A percentile compares a stretch with the other conserved stretches of the same genome.
Conservation (phyloP, 495 filamentous ascomycete genomes). For the Talaromyces proteolyticus region DNA sequence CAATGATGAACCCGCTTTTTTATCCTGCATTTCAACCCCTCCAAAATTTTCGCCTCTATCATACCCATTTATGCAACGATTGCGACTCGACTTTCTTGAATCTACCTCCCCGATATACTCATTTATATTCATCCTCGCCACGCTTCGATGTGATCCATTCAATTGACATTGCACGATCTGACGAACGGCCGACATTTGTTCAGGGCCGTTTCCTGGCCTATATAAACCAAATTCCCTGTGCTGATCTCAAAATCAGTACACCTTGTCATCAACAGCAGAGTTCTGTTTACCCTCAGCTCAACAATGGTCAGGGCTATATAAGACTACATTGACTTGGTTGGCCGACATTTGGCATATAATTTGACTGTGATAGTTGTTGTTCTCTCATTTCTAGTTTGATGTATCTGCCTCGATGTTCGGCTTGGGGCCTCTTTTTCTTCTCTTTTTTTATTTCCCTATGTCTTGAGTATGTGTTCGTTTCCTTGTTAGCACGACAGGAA, state of each 20-base stretch:
- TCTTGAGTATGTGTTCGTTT: constrained; percentile 6
- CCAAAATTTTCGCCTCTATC: not conserved
- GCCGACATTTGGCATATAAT: not conserved
- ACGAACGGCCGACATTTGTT: constrained; percentile 15
- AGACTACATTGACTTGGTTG: not conserved
- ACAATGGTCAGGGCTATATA: not conserved
- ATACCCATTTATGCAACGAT: constrained; percentile 6
- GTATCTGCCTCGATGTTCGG: constrained; percentile 19
- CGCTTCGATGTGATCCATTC: constrained; percentile 8
- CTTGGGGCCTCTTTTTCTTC: constrained; percentile 22
- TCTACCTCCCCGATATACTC: not conserved
- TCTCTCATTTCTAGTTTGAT: constrained; percentile 36
- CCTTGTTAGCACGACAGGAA: not conserved
- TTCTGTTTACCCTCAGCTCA: not conserved
- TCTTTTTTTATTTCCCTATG: constrained; percentile 11
- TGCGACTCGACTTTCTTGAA: not conserved
- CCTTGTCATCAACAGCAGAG: not conserved
- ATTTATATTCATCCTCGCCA: not conserved
- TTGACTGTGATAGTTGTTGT: constrained; percentile 23
- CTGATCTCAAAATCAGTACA: not conserved
- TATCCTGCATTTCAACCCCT: not conserved
- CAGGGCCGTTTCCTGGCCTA: no score
- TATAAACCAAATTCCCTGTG: no score
- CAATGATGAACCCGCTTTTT: constrained; percentile 1
- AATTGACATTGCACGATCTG: constrained; percentile 18